Evolutionary conservation across 2,329 filamentous ascomycete genomes (phyloP).

Genomic region (Colletotrichum trifolii): DNA sequence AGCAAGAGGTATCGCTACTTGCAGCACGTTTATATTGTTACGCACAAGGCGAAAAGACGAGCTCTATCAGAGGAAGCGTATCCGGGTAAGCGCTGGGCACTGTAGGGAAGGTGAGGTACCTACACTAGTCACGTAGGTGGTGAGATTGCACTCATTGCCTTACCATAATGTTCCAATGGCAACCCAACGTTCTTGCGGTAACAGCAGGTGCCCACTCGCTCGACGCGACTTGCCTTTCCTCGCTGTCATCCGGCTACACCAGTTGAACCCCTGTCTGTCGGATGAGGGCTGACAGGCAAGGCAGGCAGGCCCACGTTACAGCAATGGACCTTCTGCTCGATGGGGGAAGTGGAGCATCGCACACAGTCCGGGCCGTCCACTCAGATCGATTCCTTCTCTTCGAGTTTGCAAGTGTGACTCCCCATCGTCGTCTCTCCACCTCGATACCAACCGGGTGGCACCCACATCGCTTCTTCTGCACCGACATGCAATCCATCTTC

Average conservation of each 20-base stretch:
- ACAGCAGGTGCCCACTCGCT: conserved; percentile 7
- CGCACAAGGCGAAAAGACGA: too few relatives aligned
- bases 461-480: conserved; percentile 30
- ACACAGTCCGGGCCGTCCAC: conserved; percentile 27
- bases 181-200: neutral
- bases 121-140: too few relatives aligned
- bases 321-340: neutral
- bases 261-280: conserved; percentile 14
- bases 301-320: too few relatives aligned
- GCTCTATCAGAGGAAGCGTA: too few relatives aligned
- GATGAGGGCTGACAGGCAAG: conserved; percentile 27
- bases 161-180: too few relatives aligned
- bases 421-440: neutral
- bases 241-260: conserved; percentile 11
- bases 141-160: too few relatives aligned
- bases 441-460: conserved; percentile 32
- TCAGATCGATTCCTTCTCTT: neutral
- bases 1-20: too few relatives aligned
- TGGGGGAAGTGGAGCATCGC: neutral
- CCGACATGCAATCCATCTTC: conserved; percentile 22
- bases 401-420: neutral
- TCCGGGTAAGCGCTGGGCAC: too few relatives aligned
- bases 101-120: too few relatives aligned
- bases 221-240: conserved; percentile 7
- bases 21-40: too few relatives aligned